Base-by-base conservation (phyloP, 2,329 filamentous ascomycete genomes). In the Aspergillus bombycis region DNA sequence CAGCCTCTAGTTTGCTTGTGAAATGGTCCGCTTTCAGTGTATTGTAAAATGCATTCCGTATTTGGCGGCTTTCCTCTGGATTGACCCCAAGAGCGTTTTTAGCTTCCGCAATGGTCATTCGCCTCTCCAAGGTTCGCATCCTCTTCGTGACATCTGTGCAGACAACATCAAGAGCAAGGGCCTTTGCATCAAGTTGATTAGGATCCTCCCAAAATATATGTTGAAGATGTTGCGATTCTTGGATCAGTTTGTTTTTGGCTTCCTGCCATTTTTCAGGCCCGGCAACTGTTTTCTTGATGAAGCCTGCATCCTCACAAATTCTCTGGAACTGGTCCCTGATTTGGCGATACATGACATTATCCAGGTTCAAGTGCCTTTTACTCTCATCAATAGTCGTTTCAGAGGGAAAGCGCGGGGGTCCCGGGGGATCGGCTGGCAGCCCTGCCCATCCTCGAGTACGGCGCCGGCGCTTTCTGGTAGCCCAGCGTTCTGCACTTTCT, bases 311-410 rank as follows among this genome's bases (percentile, higher is more conserved):
- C 65, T 88, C 84, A 71, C 92, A 94, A 16, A 95, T 91, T 11
- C 79, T 79, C 69, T 89, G 85, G 67, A 93, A 95, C 32, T 86
- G 84, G 56, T 88, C 82, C 34, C 92, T 86, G 19, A 92, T 76
- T 63, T 86, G 79, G 36, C 83, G 84, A 74, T 95, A 95, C 48
- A 85, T 79, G 1, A 82, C 76, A 56, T 84, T 86, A 70, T 90
- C 86, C 38, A 96, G 81, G 43, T 80, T 82, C 32, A 96, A 81
- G 63, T 89, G 90, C 14, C 84, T 83, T 72, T 93, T 92, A 72
- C 90, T 89, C 77, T 94, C 91, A 67, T 92, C 89, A 63, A 95
- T 86, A 0, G 91, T 94, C 14, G 90, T 94, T 76, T 95, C 92
- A 0, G 91, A 94, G 1, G 91, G 91, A 67, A 93, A 95, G 26